A percentile compares a stretch with the other conserved stretches of the same genome.
Conservation (phyloP, 495 filamentous ascomycete species). For the Hypoxylon intermedium region DNA sequence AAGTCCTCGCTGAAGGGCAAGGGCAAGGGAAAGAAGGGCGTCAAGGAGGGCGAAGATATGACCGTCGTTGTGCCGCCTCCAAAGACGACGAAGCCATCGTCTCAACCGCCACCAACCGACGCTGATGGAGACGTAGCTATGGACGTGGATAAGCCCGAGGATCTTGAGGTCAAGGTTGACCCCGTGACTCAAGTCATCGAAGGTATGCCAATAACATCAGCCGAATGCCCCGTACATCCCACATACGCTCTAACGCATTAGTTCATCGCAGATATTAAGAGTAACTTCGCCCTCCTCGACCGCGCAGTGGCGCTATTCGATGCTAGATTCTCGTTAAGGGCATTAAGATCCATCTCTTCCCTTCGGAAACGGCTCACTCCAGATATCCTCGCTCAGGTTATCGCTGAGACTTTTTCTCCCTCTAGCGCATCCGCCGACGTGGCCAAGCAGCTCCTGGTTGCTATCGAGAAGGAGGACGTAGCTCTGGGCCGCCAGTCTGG, state of each 20-base stretch:
- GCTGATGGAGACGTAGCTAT: slow-evolving; percentile 77
- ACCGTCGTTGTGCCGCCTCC: slow-evolving; percentile 84
- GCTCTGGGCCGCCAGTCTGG: slow-evolving; percentile 60
- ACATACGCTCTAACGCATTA: no score
- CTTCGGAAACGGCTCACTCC: slow-evolving; percentile 88
- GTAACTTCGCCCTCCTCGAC: slow-evolving; percentile 88
- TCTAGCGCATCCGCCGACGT: slow-evolving; percentile 62
- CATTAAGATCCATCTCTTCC: slow-evolving; percentile 91
- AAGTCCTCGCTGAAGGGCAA: slow-evolving; percentile 63
- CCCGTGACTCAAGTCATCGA: slow-evolving; percentile 65
- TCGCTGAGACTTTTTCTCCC: slow-evolving; percentile 77
- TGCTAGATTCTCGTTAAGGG: slow-evolving; percentile 89
- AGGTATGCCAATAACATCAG: slow-evolving; percentile 47
- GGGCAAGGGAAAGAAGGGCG: slow-evolving; percentile 68
- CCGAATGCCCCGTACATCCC: background rate
- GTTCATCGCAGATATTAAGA: slow-evolving; percentile 82
- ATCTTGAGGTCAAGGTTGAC: slow-evolving; percentile 68
- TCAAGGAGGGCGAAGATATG: slow-evolving; percentile 73
- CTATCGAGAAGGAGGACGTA: slow-evolving; percentile 69
- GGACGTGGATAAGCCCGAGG: slow-evolving; percentile 69
- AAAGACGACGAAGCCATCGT: slow-evolving; percentile 71
- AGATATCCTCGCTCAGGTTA: slow-evolving; percentile 79
- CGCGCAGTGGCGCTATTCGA: slow-evolving; percentile 93
- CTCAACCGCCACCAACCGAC: slow-evolving; percentile 63
- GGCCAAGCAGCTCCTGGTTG: slow-evolving; percentile 72